Evolutionary conservation across 345 rosid species (phyloP), one percentile per base, ranked within the genome.

Genomic region (Pelargonium nanum): DNA sequence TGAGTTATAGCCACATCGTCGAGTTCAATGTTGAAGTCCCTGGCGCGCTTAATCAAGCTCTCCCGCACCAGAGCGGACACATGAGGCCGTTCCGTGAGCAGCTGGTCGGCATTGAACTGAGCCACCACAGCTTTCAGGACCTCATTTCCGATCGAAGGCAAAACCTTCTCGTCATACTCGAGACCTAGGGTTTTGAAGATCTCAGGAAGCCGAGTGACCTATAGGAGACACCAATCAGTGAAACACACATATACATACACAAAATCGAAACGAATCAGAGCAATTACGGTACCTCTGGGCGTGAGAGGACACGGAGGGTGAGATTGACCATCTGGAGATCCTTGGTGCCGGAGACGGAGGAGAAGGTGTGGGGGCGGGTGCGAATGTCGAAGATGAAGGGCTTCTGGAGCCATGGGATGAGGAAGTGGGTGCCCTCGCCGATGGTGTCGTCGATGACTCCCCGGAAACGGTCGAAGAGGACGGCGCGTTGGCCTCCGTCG

Each of bases 301-400:
- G 45, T 1, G 99, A 86, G 70, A 94, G 97, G 22, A 94, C 88
- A 64, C 97, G 97, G 60, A 94, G 99, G 23, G 96, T 90, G 65
- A 94, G 96, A 64, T 89, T 89, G 44, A 89, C 98, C 98, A 89
- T 92, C 84, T 92, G 98, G 10, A 92, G 93, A 84, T 94, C 99
- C 72, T 94, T 94, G 4, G 99, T 90, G 7, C 99, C 99, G 6
- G 97, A 94, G 52, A 85, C 51, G 26, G 97, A 87, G 20, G 99
- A 90, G 85, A 94, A 94, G 4, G 96, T 88, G 77, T 94, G 97
- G 6, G 99, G 97, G 23, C 83, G 75, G 24, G 94, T 88, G 34
- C 96, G 86, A 71, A 90, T 88, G 60, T 92, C 95, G 57, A 83
- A 92, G 70, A 89, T 82, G 78, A 57, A 78, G 0, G 96, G 96